Evolutionary conservation across 2,329 filamentous ascomycete species (phyloP).

Genomic region (Colletotrichum siamense): DNA sequence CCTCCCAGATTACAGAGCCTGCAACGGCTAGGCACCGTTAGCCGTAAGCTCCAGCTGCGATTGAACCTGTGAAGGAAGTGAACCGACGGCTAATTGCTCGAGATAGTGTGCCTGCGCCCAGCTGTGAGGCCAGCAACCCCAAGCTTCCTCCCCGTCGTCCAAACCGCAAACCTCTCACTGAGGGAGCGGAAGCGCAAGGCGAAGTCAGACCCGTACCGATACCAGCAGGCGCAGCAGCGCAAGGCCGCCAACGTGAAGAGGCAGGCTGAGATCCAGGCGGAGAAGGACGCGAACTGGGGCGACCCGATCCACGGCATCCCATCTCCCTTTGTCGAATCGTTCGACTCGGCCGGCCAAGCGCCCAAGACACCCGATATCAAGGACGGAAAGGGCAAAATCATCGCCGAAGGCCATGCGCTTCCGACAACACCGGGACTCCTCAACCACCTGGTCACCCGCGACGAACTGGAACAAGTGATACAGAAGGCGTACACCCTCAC

Average conservation of each 20-base stretch:
- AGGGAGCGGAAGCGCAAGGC: slow-evolving; percentile 69
- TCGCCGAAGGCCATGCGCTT: slow-evolving; percentile 44
- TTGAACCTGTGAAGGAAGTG: background rate
- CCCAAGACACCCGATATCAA: slow-evolving; percentile 36
- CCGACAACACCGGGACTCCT: slow-evolving; percentile 61
- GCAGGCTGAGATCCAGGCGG: slow-evolving; percentile 70
- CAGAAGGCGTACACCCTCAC: slow-evolving; percentile 72
- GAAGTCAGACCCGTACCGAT: slow-evolving; percentile 81
- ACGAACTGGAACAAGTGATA: slow-evolving; percentile 71
- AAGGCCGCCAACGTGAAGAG: slow-evolving; percentile 84
- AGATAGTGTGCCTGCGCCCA: slow-evolving; percentile 65
- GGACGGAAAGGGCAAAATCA: slow-evolving; percentile 47
- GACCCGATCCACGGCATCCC: slow-evolving; percentile 79
- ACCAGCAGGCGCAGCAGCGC: slow-evolving; percentile 81
- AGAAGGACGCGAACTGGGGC: slow-evolving; percentile 70
- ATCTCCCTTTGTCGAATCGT: slow-evolving; percentile 84
- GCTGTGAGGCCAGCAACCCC: slow-evolving; percentile 48
- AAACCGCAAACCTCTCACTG: slow-evolving; percentile 68
- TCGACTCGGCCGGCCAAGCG: slow-evolving; percentile 68
- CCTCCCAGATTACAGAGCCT: slow-evolving; percentile 69
- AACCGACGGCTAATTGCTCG: slow-evolving; percentile 27
- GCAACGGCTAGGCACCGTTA: slow-evolving; percentile 63
- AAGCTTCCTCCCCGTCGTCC: slow-evolving; percentile 62
- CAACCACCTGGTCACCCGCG: slow-evolving; percentile 77
- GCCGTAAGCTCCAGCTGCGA: slow-evolving; percentile 52